Base-by-base conservation (phyloP, 108 stramenopile species). In the Epithemia pelagica region DNA sequence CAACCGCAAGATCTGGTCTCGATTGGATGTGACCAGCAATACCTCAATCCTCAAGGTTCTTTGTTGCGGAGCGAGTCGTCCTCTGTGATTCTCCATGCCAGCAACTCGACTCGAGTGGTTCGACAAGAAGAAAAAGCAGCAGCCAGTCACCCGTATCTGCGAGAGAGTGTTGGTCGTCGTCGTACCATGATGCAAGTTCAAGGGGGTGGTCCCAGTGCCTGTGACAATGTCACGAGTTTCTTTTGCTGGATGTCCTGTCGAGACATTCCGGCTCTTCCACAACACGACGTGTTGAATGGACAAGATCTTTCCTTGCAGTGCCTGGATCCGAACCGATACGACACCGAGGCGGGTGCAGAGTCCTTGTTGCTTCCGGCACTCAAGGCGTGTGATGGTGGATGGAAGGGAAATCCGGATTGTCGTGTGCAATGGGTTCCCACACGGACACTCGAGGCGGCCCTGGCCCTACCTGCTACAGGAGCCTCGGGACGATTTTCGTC, bases 231-330 rank as follows among this genome's bases (percentile, higher is more conserved):
- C 3, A 88, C 86, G 30, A 87, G 85, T 28, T 91, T 91, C 66
- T 88, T 79, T 70, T 91, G 90, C 72, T 91, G 90, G 90, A 75
- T 85, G 69, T 73, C 70, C 28, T 91, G 90, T 57, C 58, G 85
- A 3, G 82, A 85, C 27, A 83, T 91, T 64, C 90, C 90, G 2
- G 73, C 82, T 64, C 31, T 55, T 21, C 70, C 78, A 0, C 54
- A 80, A 29, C 76, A 80, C 24, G 67, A 76, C 37, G 37, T 10
- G 5, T 46, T 10, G 5, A 10, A 10, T 10, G 37, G 15, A 46
- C 10, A 46, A 5, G 37, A 46, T 15, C 15, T 10, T 15, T 46
- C 37, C 37, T 46, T 46, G 37, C 15, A 46, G 5, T 46, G 37
- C 37, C 5, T 46, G 37, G 37, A 46, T 46, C 37, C 37, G 15